A percentile compares a stretch with the other conserved stretches of the same genome.
These are phyloP conservation scores for Saccharomyces hybrid DNA, from an alignment of 1,139 yeast genomes.

Conservation along the genomic window DNA sequence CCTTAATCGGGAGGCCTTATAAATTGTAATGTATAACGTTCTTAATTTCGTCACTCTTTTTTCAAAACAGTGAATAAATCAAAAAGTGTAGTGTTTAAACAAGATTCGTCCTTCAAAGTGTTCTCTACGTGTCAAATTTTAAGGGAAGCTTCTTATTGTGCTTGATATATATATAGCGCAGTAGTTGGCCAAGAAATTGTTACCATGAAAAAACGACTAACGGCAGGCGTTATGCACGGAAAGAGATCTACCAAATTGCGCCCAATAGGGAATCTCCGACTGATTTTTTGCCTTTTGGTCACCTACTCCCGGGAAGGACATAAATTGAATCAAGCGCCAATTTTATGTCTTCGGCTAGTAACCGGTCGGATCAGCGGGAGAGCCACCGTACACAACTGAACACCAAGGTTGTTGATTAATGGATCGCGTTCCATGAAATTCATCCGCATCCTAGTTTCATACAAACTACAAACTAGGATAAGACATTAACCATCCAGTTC, in stretches of 20 bases:
- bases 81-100: not conserved
- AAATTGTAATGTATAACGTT: not conserved
- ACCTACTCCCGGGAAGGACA: not conserved
- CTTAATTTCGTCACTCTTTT: not conserved
- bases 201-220: not conserved
- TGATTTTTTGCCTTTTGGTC: not conserved
- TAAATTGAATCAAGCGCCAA: not conserved
- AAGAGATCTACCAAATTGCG: not conserved
- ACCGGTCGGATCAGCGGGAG: not conserved
- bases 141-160: not conserved
- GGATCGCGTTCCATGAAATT: not conserved
- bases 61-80: not conserved
- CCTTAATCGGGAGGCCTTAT: not conserved
- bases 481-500: not conserved
- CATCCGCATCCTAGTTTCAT: not conserved
- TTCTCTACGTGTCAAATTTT: not conserved
- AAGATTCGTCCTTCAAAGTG: not conserved
- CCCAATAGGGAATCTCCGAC: slow-evolving; percentile 1
- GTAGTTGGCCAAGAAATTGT: not conserved
- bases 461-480: not conserved
- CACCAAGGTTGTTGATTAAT: not conserved
- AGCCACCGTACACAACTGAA: not conserved
- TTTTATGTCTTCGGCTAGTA: not conserved
- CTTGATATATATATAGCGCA: slow-evolving; percentile 1
- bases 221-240: slow-evolving; percentile 1